Conservation (phyloP, 164 flowering plant species). For the Dillenia suffruticosa region DNA sequence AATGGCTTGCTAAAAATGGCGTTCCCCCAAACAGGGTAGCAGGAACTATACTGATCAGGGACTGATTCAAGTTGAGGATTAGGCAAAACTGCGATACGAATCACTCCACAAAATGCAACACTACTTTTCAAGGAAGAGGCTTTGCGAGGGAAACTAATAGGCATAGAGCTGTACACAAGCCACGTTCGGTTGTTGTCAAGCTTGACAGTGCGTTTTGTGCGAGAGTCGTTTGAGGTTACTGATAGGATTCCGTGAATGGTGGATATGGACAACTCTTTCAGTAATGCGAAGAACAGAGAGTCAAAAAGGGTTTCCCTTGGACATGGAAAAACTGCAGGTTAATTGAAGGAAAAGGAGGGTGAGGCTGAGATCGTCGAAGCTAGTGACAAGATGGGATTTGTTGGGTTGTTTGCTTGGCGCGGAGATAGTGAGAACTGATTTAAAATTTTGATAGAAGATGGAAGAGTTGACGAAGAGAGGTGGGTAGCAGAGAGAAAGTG, state of each 20-base stretch:
- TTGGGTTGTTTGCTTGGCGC: neutral
- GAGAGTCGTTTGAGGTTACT: neutral
- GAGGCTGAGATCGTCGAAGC: constrained; percentile 5
- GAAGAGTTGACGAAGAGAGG: neutral
- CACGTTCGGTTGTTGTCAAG: no score
- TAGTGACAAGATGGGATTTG: neutral
- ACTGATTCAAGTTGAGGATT: constrained; percentile 18
- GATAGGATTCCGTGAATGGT: constrained; percentile 6
- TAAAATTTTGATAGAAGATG: neutral
- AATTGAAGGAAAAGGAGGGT: constrained; percentile 3
- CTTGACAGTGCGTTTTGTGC: neutral
- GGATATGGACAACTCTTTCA: neutral
- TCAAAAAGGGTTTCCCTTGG: constrained; percentile 4
- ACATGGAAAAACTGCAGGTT: constrained; percentile 6
- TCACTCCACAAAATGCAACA: constrained; percentile 36
- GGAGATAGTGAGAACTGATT: constrained; percentile 5
- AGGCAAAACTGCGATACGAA: constrained; percentile 51
- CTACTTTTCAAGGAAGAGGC: neutral
- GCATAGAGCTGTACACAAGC: no score
- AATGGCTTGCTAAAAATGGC: constrained; percentile 40
- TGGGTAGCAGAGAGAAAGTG: no score
- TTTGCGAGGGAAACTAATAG: no score
- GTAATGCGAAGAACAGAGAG: neutral
- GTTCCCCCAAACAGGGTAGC: constrained; percentile 52
- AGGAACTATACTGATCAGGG: constrained; percentile 51